Evolutionary conservation across 2,329 filamentous ascomycete species (phyloP).

Genomic region (Phyllosticta capitalensis): DNA sequence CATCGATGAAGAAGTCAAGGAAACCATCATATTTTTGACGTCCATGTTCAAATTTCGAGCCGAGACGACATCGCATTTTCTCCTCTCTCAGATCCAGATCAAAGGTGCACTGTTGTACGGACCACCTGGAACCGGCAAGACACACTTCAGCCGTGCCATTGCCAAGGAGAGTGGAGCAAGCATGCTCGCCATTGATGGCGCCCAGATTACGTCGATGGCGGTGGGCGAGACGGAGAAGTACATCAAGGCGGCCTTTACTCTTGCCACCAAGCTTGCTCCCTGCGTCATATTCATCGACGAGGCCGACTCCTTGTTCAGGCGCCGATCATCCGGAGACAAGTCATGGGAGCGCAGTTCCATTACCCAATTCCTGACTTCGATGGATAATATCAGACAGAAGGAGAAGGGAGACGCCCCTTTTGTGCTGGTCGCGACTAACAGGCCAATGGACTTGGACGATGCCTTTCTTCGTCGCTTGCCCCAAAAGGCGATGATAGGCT

Average conservation of each 20-base stretch:
- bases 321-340: neutral
- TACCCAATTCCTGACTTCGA: slow-evolving; percentile 5
- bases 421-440: neutral
- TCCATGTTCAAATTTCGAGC: neutral
- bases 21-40: neutral
- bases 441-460: slow-evolving; percentile 3
- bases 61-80: neutral
- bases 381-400: neutral
- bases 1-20: neutral
- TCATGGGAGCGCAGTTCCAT: neutral
- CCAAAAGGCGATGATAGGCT: neutral
- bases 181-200: neutral
- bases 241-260: slow-evolving; percentile 19
- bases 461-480: neutral
- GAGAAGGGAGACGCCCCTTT: neutral
- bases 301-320: neutral
- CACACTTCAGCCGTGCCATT: slow-evolving; percentile 8
- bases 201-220: neutral
- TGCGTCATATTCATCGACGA: slow-evolving; percentile 20
- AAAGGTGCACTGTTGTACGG: slow-evolving; percentile 4
- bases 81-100: neutral
- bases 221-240: neutral
- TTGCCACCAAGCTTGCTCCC: slow-evolving; percentile 18
- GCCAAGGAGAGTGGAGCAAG: neutral
- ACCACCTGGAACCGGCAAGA: slow-evolving; percentile 17